Evolutionary conservation across 1,139 yeast genomes (phyloP), one percentile per base, ranked within the genome.

Genomic region (Scheffersomyces quercinus): DNA sequence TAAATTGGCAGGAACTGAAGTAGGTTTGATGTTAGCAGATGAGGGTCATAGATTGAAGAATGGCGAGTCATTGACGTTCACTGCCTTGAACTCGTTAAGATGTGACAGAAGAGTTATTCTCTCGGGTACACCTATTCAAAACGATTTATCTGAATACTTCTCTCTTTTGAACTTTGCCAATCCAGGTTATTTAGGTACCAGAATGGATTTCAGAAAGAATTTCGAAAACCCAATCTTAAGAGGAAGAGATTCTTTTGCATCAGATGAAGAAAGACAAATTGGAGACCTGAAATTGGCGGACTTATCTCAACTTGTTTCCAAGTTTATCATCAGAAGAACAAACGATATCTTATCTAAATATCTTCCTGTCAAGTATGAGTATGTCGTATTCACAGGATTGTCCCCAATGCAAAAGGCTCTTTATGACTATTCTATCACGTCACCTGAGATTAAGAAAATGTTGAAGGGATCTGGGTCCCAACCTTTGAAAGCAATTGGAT

Each of bases 81-180:
- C 91, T 0, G 90, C 98, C 0, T 73, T 93, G 41, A 86, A 89
- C 59, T 81, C 93, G 11, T 75, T 93, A 42, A 81, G 85, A 42
- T 93, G 96, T 60, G 83, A 85, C 41, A 73, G 99, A 57, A 77
- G 99, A 52, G 97, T 93, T 8, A 93, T 93, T 51, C 69, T 93
- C 30, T 89, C 97, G 0, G 99, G 99, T 38, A 93, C 99, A 0
- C 99, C 99, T 0, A 93, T 93, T 51, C 99, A 93, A 62, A 93
- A 93, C 60, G 99, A 95, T 69, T 73, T 93, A 36, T 86, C 97
- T 1, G 99, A 93, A 65, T 93, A 93, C 65, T 95, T 91, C 60
- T 89, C 99, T 0, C 70, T 93, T 43, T 70, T 95, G 46, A 88
- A 85, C 56, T 93, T 93, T 70, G 96, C 98, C 7, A 93, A 93